Evolutionary conservation across 208 protist species (phyloP).

Genomic region (Naegleria lovaniensis): DNA sequence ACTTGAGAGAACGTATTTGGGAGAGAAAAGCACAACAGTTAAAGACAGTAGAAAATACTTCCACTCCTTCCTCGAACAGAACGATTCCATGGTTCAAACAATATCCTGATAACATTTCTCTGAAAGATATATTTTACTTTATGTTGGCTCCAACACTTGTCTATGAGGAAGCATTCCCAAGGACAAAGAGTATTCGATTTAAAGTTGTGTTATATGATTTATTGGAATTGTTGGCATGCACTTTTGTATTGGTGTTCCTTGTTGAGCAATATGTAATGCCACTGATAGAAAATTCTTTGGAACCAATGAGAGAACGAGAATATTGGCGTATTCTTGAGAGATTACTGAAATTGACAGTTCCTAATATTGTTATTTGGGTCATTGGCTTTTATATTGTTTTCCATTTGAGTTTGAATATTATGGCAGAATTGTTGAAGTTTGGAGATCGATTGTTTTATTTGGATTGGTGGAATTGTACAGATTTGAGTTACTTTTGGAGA

Average conservation of each 20-base stretch:
- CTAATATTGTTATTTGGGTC: conserved; percentile 29
- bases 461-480: conserved; percentile 41
- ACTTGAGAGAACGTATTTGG: conserved; percentile 5
- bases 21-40: background rate
- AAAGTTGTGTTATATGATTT: conserved; percentile 21
- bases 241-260: background rate
- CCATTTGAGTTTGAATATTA: conserved; percentile 38
- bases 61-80: background rate
- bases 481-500: conserved; percentile 34
- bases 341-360: conserved; percentile 14
- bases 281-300: conserved; percentile 21
- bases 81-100: background rate
- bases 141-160: conserved; percentile 54
- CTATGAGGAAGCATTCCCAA: conserved; percentile 54
- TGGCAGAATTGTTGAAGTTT: conserved; percentile 32
- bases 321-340: background rate
- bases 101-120: conserved; percentile 48
- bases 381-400: conserved; percentile 33
- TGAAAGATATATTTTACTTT: conserved; percentile 52
- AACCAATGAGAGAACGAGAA: background rate
- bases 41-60: background rate
- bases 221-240: background rate
- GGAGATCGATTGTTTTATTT: conserved; percentile 42
- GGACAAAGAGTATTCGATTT: conserved; percentile 42
- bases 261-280: conserved; percentile 33